Conservation (phyloP, 441 rosid genomes). For the Croton laevigatus region DNA sequence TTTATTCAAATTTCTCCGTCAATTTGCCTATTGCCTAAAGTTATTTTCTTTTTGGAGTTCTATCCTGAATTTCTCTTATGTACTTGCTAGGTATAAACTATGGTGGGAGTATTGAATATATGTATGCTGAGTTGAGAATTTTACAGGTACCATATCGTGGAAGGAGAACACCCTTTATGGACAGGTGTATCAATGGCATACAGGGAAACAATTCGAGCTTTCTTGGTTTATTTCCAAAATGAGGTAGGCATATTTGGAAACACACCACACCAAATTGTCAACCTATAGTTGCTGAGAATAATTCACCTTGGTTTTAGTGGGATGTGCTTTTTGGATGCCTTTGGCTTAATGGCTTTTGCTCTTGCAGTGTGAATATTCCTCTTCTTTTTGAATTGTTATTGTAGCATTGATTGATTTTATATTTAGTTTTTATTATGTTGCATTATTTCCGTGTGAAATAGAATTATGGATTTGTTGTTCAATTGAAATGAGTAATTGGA, state of each 20-base stretch:
- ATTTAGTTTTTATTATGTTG: neutral
- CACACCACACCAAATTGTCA: neutral
- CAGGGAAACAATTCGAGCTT: constrained; percentile 88
- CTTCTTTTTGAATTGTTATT: neutral
- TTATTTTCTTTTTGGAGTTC: neutral
- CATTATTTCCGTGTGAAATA: constrained; percentile 1
- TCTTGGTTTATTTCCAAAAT: constrained; percentile 84
- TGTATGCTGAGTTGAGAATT: constrained; percentile 40
- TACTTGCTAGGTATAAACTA: constrained; percentile 33
- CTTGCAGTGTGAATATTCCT: neutral
- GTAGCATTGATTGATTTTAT: neutral
- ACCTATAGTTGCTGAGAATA: constrained; percentile 9
- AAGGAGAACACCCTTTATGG: constrained; percentile 76
- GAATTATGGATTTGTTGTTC: neutral
- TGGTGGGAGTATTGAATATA: constrained; percentile 31
- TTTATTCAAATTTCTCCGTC: no score
- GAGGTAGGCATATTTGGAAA: constrained; percentile 48
- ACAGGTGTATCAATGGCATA: constrained; percentile 84
- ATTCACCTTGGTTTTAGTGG: neutral
- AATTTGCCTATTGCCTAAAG: no score
- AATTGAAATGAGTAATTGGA: constrained; percentile 6
- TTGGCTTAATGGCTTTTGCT: neutral
- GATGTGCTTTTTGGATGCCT: neutral
- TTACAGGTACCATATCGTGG: constrained; percentile 80
- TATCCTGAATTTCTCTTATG: constrained; percentile 20